These are phyloP conservation scores for Durusdinium trenchii DNA, from an alignment of 73 alveolate species.

Conservation along the genomic window DNA sequence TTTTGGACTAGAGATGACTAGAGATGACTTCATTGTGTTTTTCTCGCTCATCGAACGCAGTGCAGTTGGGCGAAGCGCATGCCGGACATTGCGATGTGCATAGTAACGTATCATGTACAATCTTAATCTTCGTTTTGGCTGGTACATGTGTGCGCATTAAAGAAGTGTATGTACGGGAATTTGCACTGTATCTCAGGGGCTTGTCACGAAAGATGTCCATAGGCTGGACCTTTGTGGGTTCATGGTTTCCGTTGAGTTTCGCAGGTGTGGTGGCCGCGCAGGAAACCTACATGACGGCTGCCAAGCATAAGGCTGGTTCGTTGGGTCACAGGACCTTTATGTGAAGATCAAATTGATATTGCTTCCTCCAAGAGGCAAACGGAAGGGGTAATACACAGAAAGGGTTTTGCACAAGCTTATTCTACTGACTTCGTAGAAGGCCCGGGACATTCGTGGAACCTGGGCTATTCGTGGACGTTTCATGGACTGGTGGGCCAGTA, in stretches of 20 bases:
- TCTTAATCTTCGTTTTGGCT: not conserved
- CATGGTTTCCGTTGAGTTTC: too few species aligned
- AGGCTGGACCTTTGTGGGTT: not conserved
- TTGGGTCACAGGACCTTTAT: too few species aligned
- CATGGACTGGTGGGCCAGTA: too few species aligned
- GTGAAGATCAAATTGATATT: too few species aligned
- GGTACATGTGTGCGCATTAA: not conserved
- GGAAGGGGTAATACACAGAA: too few species aligned
- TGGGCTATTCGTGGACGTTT: too few species aligned
- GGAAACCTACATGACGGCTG: slow-evolving; percentile 73
- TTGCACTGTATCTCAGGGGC: not conserved
- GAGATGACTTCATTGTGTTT: not conserved
- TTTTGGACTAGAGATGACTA: too few species aligned
- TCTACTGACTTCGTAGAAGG: too few species aligned
- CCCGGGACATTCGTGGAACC: too few species aligned
- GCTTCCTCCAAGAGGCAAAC: too few species aligned
- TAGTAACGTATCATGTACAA: not conserved
- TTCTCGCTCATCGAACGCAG: not conserved
- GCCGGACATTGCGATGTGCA: not conserved
- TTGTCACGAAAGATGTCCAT: not conserved
- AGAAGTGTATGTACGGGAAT: not conserved
- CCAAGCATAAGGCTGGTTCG: slow-evolving; percentile 83
- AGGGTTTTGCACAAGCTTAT: too few species aligned
- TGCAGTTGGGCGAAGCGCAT: not conserved
- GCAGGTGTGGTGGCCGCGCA: slow-evolving; percentile 86